Evolutionary conservation across 2,329 filamentous ascomycete species (phyloP), one percentile per base, ranked within the genome.

Genomic region (Lachnellula cervina): DNA sequence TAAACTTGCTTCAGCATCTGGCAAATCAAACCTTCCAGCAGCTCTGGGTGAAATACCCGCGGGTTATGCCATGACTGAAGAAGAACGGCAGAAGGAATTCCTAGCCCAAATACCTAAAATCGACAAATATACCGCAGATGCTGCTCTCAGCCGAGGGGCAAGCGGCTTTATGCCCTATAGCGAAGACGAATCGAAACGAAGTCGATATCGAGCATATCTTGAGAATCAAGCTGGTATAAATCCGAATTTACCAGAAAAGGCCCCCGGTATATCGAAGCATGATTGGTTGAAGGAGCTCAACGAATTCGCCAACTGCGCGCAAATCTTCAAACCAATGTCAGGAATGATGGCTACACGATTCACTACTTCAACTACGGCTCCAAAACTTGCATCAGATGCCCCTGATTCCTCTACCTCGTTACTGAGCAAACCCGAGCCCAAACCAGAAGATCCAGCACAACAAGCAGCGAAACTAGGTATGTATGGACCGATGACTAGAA

Each of bases 271-370:
- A 66, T 80, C 77, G 5, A 80, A 80, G 21, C 84, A 90, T 42
- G 89, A 94, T 51, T 97, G 89, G 84, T 71, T 86, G 35, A 84
- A 84, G 55, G 94, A 99, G 70, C 76, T 96, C 52, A 76, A 75
- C 51, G 84, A 99, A 63, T 90, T 90, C 66, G 77, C 81, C 13
- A 82, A 85, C 54, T 86, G 86, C 5, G 87, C 87, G 0, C 76
- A 84, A 63, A 85, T 97, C 19, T 99, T 97, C 76, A 93, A 89
- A 69, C 94, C 94, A 0, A 89, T 96, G 74, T 90, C 89, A 2
- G 91, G 91, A 0, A 79, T 90, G 60, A 97, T 99, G 90, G 94
- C 93, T 16, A 90, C 89, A 19, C 86, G 93, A 0, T 99, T 99
- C 70, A 97, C 91, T 0, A 87, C 88, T 1, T 82, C 84, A 1